These are phyloP conservation scores for Citrus reticulata DNA, from an alignment of 345 rosid species.

Conservation along the genomic window DNA sequence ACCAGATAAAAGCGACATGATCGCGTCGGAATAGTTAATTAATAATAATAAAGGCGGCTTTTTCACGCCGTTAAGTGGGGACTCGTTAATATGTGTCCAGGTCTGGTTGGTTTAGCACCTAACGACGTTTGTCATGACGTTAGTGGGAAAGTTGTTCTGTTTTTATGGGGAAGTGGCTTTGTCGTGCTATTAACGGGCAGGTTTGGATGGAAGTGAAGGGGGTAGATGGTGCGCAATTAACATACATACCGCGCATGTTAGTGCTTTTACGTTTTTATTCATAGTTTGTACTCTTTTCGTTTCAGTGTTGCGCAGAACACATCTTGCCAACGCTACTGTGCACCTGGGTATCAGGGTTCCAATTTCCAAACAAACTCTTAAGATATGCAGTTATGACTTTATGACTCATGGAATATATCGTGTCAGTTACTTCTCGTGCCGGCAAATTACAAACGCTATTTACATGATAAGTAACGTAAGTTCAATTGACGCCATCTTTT, in stretches of 20 bases:
- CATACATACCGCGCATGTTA: slow-evolving; percentile 28
- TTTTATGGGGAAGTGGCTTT: slow-evolving; percentile 60
- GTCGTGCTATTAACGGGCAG: slow-evolving; percentile 81
- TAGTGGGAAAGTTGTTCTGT: slow-evolving; percentile 52
- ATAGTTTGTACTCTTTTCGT: neutral
- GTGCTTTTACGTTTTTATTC: neutral
- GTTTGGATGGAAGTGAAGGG: slow-evolving; percentile 42
- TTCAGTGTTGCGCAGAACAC: neutral
- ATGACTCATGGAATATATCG: slow-evolving; percentile 21
- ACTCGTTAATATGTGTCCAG: slow-evolving; percentile 11
- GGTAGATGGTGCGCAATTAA: slow-evolving; percentile 21
- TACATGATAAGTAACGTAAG: neutral
- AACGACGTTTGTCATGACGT: slow-evolving; percentile 52
- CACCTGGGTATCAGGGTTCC: slow-evolving; percentile 9
- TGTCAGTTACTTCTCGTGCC: slow-evolving; percentile 10
- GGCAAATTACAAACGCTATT: neutral
- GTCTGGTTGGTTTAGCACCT: slow-evolving; percentile 22
- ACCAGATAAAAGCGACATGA: slow-evolving; percentile 28
- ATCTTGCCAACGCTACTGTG: slow-evolving; percentile 18
- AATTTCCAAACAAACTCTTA: neutral
- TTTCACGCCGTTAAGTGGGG: slow-evolving; percentile 42
- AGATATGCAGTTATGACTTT: slow-evolving; percentile 9
- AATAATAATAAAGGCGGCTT: slow-evolving; percentile 41
- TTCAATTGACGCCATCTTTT: neutral
- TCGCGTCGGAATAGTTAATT: slow-evolving; percentile 12